Conservation (phyloP, 2,329 filamentous ascomycete species). For the Pseudocercospora cruenta region DNA sequence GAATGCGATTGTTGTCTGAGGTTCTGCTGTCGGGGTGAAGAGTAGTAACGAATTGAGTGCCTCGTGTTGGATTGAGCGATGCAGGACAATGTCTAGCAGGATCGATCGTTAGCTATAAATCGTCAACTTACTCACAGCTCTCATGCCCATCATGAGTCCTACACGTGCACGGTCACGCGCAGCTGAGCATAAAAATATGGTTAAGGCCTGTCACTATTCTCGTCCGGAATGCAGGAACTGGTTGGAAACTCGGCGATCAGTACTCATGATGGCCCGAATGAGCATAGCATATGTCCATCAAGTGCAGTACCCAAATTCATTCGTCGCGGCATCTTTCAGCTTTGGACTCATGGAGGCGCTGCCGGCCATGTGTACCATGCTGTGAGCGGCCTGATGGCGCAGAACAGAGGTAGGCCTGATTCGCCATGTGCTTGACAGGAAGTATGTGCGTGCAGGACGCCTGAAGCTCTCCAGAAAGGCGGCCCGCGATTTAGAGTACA, state of each 20-base stretch:
- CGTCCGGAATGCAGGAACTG: background rate
- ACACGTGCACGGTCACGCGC: background rate
- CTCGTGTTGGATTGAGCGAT: no score
- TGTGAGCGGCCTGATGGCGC: background rate
- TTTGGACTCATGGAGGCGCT: background rate
- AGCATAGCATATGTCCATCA: no score
- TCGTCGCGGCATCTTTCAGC: background rate
- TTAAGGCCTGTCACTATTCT: background rate
- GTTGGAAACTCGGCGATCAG: background rate
- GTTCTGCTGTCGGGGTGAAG: background rate
- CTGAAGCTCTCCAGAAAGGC: background rate
- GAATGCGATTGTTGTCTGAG: background rate
- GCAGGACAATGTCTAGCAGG: background rate
- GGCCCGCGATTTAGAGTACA: background rate
- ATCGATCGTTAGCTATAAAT: background rate
- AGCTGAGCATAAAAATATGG: background rate
- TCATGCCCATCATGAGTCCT: background rate
- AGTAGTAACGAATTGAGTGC: no score
- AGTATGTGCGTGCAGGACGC: background rate
- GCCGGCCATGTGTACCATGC: background rate
- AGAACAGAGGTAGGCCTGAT: background rate
- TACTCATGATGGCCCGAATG: background rate
- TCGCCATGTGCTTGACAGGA: background rate
- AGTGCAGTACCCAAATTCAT: background rate
- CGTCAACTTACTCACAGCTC: no score